Percentiles rank a stretch among this genome's conserved stretches.
These are phyloP conservation scores for Pistacia atlantica DNA, from an alignment of 345 rosid species.

Conservation along the genomic window DNA sequence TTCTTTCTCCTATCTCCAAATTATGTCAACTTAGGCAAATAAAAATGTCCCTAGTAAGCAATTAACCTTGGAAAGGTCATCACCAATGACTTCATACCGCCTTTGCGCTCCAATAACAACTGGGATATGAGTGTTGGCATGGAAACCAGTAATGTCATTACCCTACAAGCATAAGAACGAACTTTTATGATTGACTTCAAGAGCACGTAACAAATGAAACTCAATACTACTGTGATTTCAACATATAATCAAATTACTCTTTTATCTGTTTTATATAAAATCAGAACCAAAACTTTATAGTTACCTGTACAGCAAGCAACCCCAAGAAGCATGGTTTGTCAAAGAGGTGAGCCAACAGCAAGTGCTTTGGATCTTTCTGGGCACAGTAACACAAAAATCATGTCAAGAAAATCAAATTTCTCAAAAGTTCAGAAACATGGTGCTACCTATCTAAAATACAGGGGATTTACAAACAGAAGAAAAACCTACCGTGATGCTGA, in stretches of 20 bases:
- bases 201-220: neutral
- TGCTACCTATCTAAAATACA: too few relatives aligned
- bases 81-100: conserved; percentile 92
- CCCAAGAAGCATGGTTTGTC: conserved; percentile 99
- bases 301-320: conserved; percentile 78
- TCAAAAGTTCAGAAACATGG: too few relatives aligned
- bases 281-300: neutral
- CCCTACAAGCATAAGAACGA: conserved; percentile 51
- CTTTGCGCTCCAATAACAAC: conserved; percentile 86
- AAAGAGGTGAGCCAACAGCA: conserved; percentile 86
- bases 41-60: neutral
- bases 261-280: neutral
- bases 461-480: too few relatives aligned
- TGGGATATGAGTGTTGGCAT: conserved; percentile 91
- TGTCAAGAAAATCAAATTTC: conserved; percentile 8
- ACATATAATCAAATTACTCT: neutral
- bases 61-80: conserved; percentile 77
- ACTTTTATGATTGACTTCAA: neutral
- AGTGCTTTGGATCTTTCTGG: conserved; percentile 85
- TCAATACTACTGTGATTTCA: neutral
- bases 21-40: too few relatives aligned
- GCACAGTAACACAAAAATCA: conserved; percentile 15
- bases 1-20: too few relatives aligned
- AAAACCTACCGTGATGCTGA: conserved; percentile 11
- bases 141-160: conserved; percentile 87